Conservation (phyloP, 2,329 filamentous ascomycete genomes). For the Fusarium newnesense region DNA sequence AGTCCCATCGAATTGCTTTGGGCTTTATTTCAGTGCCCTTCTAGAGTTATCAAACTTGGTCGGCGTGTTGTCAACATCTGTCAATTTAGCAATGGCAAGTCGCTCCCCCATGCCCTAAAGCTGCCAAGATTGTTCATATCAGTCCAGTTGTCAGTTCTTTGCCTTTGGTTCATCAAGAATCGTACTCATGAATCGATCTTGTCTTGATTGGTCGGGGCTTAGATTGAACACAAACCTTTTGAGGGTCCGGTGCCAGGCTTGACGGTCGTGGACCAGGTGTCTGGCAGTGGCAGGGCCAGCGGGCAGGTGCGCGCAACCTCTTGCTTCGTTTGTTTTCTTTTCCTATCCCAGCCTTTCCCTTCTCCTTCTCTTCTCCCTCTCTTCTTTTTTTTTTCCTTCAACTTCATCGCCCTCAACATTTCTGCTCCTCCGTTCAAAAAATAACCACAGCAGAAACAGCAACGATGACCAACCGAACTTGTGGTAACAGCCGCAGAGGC, state of each 20-base stretch:
- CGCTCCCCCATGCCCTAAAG: background rate
- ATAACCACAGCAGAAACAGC: background rate
- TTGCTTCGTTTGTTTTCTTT: background rate
- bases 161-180: background rate
- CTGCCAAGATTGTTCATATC: background rate
- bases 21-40: background rate
- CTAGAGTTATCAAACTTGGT: background rate
- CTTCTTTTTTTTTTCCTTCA: background rate
- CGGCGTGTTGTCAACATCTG: background rate
- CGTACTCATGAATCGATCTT: background rate
- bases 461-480: background rate
- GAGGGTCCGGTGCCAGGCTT: background rate
- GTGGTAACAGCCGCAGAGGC: background rate
- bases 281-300: background rate
- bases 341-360: no score
- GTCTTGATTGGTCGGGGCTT: background rate
- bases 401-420: background rate
- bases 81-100: background rate
- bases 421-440: background rate
- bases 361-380: background rate
- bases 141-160: background rate
- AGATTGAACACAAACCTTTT: background rate
- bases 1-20: background rate
- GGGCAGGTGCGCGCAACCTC: background rate
- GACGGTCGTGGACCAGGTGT: background rate